These are phyloP conservation scores for Aspergillus unguis DNA, from an alignment of 2,329 filamentous ascomycete species.

Conservation along the genomic window DNA sequence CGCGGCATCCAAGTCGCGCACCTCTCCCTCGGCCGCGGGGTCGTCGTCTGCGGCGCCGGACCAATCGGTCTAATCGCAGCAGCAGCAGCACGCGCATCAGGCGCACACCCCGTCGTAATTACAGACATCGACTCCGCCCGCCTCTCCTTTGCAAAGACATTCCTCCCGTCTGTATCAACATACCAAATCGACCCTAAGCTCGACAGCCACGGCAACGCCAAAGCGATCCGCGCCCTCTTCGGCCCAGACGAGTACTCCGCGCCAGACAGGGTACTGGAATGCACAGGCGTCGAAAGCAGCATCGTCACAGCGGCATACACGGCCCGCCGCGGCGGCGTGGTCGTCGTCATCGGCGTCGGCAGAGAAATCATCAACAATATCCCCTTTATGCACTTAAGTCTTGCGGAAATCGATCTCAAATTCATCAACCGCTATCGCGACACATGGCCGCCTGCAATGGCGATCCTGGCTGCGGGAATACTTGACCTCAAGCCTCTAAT, in stretches of 20 bases:
- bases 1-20: conserved; percentile 56
- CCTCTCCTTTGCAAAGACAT: conserved; percentile 56
- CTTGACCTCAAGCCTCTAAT: conserved; percentile 61
- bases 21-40: conserved; percentile 54
- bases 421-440: conserved; percentile 71
- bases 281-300: conserved; percentile 64
- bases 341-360: conserved; percentile 65
- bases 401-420: conserved; percentile 64
- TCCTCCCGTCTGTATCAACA: conserved; percentile 54
- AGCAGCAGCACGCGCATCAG: conserved; percentile 58
- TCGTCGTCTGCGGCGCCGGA: conserved; percentile 60
- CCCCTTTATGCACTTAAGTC: conserved; percentile 64
- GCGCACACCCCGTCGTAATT: conserved; percentile 62
- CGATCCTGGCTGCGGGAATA: conserved; percentile 57
- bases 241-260: conserved; percentile 54
- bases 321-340: conserved; percentile 56
- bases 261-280: conserved; percentile 61
- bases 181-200: conserved; percentile 52
- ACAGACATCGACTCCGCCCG: conserved; percentile 59
- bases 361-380: conserved; percentile 61
- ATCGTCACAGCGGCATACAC: conserved; percentile 58
- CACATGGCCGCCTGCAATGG: conserved; percentile 66
- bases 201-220: conserved; percentile 50
- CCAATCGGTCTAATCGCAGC: conserved; percentile 61
- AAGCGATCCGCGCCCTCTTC: conserved; percentile 54